Base-by-base conservation (phyloP, 1,139 yeast species). In the Kodamaea fungicola region DNA sequence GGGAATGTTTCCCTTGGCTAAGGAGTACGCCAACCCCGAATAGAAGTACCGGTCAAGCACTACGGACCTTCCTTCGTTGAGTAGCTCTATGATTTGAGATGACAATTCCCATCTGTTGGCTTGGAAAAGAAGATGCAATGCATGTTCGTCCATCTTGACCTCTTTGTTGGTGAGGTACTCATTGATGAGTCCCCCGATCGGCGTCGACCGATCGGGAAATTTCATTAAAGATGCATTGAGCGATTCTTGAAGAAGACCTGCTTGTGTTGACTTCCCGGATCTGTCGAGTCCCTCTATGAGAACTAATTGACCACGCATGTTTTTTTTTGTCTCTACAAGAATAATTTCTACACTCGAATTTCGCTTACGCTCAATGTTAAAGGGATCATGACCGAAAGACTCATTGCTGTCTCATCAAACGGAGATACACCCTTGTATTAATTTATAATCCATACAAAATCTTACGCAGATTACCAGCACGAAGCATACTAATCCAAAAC, bases 81-180 rank as follows among this genome's bases (percentile, higher is more conserved):
- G 59, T 12, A 64, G 55, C 1, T 56, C 42, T 7, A 61, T 52
- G 4, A 94, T 77, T n/a, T 60, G 57, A 1, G 67, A 59, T 4
- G 72, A 74, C 25, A 78, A 55, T 60, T 92, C 98, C 98, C 98
- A 94, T 46, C 99, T 63, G 54, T 94, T 94, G 2, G 98, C 97
- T 50, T 90, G 80, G 59, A 94, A 94, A 28, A 94, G 65, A 30
- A 94, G 67, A 60, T 94, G 99, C 8, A 89, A 82, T 0, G 96
- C 71, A 57, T 88, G 83, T 52, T 85, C 94, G 23, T 80, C 76
- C 28, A 88, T 58, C 8, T 61, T 44, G 42, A 74, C 74, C 0
- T 57, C 39, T 22, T 64, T 54, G 47, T 80, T 74, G 2, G 78
- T 73, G 30, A 94, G 68, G 56, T 90, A 92, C 39, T 71, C 61